Percentiles rank a stretch among this genome's conserved stretches.
Conservation (phyloP, 176 grass and related monocot genomes). For the Poa pratensis region DNA sequence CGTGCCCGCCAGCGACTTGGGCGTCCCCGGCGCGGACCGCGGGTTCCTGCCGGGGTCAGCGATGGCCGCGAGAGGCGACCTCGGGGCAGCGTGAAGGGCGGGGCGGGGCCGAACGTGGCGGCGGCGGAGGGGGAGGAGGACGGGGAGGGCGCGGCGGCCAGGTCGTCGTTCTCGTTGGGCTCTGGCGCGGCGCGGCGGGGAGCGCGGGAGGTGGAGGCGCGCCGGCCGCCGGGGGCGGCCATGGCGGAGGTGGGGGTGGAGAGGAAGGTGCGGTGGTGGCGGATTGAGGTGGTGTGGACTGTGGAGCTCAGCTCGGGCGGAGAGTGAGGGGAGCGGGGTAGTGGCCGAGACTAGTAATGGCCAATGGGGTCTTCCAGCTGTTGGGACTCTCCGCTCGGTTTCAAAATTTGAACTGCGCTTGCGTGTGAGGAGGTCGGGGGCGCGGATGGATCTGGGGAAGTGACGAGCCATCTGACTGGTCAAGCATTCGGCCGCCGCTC, state of each 20-base stretch:
- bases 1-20: slow-evolving; percentile 56
- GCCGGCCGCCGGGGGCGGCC: slow-evolving; percentile 39
- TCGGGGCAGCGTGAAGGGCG: slow-evolving; percentile 45
- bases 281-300: slow-evolving; percentile 23
- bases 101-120: slow-evolving; percentile 8
- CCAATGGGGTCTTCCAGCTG: background rate
- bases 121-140: background rate
- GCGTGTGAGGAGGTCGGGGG: background rate
- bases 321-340: slow-evolving; percentile 16
- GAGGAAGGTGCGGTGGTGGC: slow-evolving; percentile 3
- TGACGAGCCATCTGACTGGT: background rate
- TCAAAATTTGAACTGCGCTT: slow-evolving; percentile 53
- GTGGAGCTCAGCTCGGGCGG: background rate
- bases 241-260: slow-evolving; percentile 41
- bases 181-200: slow-evolving; percentile 38
- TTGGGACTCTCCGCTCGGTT: slow-evolving; percentile 43
- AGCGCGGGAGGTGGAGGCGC: slow-evolving; percentile 38
- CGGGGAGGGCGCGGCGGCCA: background rate
- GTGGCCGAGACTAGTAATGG: slow-evolving; percentile 15
- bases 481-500: background rate
- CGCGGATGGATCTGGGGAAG: slow-evolving; percentile 28
- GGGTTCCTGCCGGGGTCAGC: slow-evolving; percentile 62
- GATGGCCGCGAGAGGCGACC: slow-evolving; percentile 83
- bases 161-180: slow-evolving; percentile 71
- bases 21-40: slow-evolving; percentile 66